A percentile compares a stretch with the other conserved stretches of the same genome.
Conservation (phyloP, 129 eudicot genomes). For the Calendula officinalis region DNA sequence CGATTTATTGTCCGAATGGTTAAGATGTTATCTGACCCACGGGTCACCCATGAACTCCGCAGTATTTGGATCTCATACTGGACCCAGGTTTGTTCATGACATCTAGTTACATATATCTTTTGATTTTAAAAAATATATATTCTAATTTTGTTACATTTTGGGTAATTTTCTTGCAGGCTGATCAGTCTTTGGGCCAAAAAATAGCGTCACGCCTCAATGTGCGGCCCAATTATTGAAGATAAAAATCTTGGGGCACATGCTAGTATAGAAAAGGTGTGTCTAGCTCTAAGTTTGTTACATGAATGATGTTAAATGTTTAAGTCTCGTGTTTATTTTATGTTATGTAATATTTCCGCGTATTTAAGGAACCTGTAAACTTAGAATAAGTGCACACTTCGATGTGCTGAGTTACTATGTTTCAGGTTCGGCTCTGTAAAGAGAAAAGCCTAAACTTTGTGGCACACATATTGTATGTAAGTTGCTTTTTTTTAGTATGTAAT, state of each 20-base stretch:
- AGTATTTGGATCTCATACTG: constrained; percentile 83
- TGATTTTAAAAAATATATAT: no score
- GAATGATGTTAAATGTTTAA: constrained; percentile 19
- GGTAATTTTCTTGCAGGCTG: constrained; percentile 48
- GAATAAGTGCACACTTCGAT: constrained; percentile 35
- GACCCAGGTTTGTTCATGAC: constrained; percentile 50
- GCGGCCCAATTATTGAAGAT: constrained; percentile 68
- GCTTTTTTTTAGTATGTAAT: constrained; percentile 8
- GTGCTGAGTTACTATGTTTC: constrained; percentile 34
- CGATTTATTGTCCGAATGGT: constrained; percentile 65
- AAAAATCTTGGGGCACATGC: constrained; percentile 14
- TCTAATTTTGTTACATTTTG: constrained; percentile 4
- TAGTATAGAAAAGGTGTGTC: constrained; percentile 31
- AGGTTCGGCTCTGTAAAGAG: constrained; percentile 34
- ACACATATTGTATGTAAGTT: constrained; percentile 33
- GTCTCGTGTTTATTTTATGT: not conserved
- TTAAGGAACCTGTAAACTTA: constrained; percentile 34
- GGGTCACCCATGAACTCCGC: constrained; percentile 88
- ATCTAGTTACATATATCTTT: no score
- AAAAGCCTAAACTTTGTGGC: constrained; percentile 35
- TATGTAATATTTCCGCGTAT: constrained; percentile 26
- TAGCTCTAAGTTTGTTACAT: constrained; percentile 20
- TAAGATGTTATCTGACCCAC: constrained; percentile 74
- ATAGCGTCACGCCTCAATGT: constrained; percentile 78
- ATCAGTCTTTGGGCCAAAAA: constrained; percentile 82